Percentiles rank a stretch among this genome's conserved stretches.
Evolutionary conservation across 768 basidiomycete species (phyloP).

Genomic region (Tephrocybe rancida): DNA sequence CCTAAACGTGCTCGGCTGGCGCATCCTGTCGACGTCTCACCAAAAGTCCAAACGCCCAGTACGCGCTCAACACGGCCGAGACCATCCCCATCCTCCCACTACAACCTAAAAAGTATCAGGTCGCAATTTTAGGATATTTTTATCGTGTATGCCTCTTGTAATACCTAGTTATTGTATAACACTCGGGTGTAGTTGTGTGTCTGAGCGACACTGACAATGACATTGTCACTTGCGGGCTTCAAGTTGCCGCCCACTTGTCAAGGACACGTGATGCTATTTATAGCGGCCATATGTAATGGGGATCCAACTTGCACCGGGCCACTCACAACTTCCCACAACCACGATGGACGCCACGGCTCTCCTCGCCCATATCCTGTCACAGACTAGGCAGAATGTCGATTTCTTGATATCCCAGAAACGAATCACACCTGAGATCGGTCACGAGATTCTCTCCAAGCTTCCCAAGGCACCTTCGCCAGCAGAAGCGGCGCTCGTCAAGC

Average conservation of each 20-base stretch:
- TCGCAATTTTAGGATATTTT: not conserved
- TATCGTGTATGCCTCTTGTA: not conserved
- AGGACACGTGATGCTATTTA: slow-evolving; percentile 9
- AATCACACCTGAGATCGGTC: slow-evolving; percentile 47
- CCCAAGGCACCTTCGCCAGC: slow-evolving; percentile 11
- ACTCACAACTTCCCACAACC: slow-evolving; percentile 7
- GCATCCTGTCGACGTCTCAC: slow-evolving; percentile 23
- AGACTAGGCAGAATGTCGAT: slow-evolving; percentile 56
- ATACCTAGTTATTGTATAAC: not conserved
- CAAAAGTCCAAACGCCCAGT: slow-evolving; percentile 21
- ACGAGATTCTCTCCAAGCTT: slow-evolving; percentile 48
- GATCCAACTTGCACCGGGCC: no score
- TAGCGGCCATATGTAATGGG: not conserved
- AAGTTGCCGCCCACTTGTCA: not conserved
- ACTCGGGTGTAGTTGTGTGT: not conserved
- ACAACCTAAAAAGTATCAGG: slow-evolving; percentile 12
- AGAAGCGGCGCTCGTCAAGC: not conserved
- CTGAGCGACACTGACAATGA: no score
- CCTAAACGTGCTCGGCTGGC: slow-evolving; percentile 44
- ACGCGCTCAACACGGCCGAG: slow-evolving; percentile 25
- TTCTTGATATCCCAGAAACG: slow-evolving; percentile 54
- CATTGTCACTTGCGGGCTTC: no score
- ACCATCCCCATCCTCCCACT: slow-evolving; percentile 19
- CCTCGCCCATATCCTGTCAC: slow-evolving; percentile 50
- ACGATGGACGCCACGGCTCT: slow-evolving; percentile 17